A percentile compares a stretch with the other conserved stretches of the same genome.
Evolutionary conservation across 306 rosid species (phyloP).

Genomic region (Acacia crassicarpa): DNA sequence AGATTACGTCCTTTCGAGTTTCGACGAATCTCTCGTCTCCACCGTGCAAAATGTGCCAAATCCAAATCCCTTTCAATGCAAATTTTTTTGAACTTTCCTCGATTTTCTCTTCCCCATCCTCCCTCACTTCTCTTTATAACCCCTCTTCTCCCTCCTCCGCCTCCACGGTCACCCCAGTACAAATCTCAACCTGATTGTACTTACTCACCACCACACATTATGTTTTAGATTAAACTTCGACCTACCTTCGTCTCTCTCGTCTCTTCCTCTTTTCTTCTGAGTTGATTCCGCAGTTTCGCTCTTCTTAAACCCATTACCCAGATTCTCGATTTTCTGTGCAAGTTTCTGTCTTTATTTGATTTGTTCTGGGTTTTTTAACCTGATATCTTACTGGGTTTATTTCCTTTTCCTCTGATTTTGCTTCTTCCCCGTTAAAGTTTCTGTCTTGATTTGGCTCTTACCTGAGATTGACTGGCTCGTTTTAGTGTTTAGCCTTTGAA

Average conservation of each 20-base stretch:
- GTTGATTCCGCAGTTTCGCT: not conserved
- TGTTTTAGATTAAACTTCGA: not conserved
- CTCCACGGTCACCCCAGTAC: not conserved
- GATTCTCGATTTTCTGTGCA: not conserved
- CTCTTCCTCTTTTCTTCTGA: not conserved
- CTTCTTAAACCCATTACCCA: not conserved
- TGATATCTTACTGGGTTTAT: not conserved
- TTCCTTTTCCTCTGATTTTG: not conserved
- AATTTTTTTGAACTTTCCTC: not conserved
- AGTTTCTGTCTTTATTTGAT: not conserved
- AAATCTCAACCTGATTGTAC: not conserved
- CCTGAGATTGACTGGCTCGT: not conserved
- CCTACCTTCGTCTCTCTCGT: not conserved
- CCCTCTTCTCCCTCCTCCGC: not conserved
- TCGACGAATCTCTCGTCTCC: not conserved
- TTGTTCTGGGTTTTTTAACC: not conserved
- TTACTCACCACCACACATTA: not conserved
- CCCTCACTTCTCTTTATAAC: conserved; percentile 4
- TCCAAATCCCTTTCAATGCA: not conserved
- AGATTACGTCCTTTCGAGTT: not conserved
- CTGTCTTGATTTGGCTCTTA: not conserved
- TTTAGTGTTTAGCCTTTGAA: not conserved
- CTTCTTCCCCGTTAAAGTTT: not conserved
- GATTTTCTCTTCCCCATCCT: not conserved
- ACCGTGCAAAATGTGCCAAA: conserved; percentile 40